Evolutionary conservation across 257 asterid species (phyloP).

Genomic region (Ligustrum vulgare): DNA sequence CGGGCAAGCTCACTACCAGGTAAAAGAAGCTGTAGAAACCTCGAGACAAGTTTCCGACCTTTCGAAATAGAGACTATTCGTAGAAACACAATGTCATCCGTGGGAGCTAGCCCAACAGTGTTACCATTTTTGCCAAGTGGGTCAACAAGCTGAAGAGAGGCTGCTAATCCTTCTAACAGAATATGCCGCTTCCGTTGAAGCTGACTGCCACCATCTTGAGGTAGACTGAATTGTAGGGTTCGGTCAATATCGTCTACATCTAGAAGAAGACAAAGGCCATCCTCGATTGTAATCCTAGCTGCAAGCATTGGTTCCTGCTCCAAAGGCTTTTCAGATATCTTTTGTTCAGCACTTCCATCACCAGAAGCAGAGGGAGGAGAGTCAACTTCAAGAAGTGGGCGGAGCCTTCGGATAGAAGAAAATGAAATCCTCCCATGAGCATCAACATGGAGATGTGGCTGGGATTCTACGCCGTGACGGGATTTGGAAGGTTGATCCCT

Average conservation of each 20-base stretch:
- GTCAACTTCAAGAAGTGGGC: constrained; percentile 37
- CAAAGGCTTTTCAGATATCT: constrained; percentile 27
- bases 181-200: constrained; percentile 43
- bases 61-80: constrained; percentile 47
- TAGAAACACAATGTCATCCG: constrained; percentile 47
- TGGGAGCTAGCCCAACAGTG: constrained; percentile 36
- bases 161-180: constrained; percentile 52
- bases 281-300: constrained; percentile 36
- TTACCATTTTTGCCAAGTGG: constrained; percentile 45
- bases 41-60: constrained; percentile 48
- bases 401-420: constrained; percentile 37
- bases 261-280: constrained; percentile 34
- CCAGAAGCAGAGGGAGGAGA: constrained; percentile 25
- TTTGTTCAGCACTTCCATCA: constrained; percentile 23
- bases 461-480: constrained; percentile 26
- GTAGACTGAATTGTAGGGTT: constrained; percentile 28
- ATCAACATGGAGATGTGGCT: constrained; percentile 38
- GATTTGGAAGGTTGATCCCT: constrained; percentile 28
- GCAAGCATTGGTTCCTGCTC: constrained; percentile 41
- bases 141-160: constrained; percentile 52
- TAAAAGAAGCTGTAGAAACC: constrained; percentile 43
- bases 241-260: constrained; percentile 39
- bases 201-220: constrained; percentile 41
- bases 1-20: constrained; percentile 46
- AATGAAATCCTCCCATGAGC: constrained; percentile 35